These are phyloP conservation scores for Moniliella sp. DNA, from an alignment of 1,284 basidiomycete genomes.

Conservation along the genomic window DNA sequence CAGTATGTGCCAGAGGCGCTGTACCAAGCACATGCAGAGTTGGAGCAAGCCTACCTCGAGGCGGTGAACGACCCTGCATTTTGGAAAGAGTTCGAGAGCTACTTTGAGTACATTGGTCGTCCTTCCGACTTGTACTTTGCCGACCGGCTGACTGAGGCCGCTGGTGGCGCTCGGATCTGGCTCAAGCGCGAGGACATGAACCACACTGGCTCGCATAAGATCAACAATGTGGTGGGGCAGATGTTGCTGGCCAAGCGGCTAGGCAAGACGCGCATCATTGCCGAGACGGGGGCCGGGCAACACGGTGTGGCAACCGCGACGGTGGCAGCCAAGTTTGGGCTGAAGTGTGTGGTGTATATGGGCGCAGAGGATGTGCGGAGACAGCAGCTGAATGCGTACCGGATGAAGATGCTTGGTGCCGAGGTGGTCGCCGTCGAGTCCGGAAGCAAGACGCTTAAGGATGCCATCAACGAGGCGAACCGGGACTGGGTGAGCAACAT, in stretches of 20 bases:
- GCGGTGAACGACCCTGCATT: conserved; percentile 74
- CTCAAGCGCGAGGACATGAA: conserved; percentile 81
- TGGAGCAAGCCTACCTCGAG: conserved; percentile 68
- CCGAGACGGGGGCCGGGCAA: conserved; percentile 93
- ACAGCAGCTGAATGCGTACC: conserved; percentile 87
- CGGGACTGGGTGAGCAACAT: conserved; percentile 94
- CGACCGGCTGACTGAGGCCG: conserved; percentile 51
- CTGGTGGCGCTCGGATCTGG: conserved; percentile 83
- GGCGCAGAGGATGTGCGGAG: conserved; percentile 90
- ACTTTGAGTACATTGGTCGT: conserved; percentile 74
- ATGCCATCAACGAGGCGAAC: conserved; percentile 40
- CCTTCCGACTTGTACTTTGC: conserved; percentile 53
- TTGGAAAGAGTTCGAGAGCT: conserved; percentile 69
- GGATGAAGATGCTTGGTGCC: conserved; percentile 88
- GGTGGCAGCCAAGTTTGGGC: conserved; percentile 80
- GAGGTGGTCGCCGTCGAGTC: conserved; percentile 71
- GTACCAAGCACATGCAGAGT: conserved; percentile 67
- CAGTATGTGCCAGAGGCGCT: conserved; percentile 82
- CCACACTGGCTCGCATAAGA: conserved; percentile 33
- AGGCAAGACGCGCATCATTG: conserved; percentile 89
- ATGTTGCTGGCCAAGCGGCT: conserved; percentile 74
- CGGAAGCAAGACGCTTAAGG: conserved; percentile 83
- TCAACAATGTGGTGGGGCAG: conserved; percentile 33
- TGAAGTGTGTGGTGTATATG: conserved; percentile 95
- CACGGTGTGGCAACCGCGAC: conserved; percentile 97